Conservation (phyloP, 805 yeast species). For the Starmera pachycereana region DNA sequence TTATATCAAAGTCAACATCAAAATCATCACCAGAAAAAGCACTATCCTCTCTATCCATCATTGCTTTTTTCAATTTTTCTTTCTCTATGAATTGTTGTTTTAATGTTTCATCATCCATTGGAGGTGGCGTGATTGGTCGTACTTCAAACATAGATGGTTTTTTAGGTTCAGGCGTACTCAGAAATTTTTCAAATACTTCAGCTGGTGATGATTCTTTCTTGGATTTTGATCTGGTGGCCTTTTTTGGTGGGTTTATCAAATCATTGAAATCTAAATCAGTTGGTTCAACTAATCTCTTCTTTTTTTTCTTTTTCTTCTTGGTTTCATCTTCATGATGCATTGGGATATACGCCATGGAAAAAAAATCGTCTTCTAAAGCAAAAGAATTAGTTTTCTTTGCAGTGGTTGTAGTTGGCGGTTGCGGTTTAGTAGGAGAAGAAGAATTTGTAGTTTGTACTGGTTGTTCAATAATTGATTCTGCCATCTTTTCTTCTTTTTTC, state of each 20-base stretch:
- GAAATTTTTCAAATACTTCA: not conserved
- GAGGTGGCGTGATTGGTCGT: conserved; percentile 10
- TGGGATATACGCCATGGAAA: conserved; percentile 11
- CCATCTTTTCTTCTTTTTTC: no score
- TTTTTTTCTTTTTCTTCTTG: conserved; percentile 10
- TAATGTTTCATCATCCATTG: conserved; percentile 9
- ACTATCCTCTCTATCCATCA: no score
- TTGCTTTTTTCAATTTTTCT: no score
- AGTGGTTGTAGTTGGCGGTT: no score
- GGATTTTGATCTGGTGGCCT: no score
- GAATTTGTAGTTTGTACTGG: no score
- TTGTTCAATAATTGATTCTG: no score
- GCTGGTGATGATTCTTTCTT: not conserved
- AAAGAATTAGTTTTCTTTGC: no score
- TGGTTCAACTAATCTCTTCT: not conserved
- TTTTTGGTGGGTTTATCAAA: no score
- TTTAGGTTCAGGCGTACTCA: not conserved
- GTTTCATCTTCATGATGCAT: conserved; percentile 5
- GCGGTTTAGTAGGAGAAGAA: no score
- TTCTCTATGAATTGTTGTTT: not conserved
- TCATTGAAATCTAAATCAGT: no score
- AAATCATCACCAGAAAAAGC: not conserved
- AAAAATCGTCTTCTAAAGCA: conserved; percentile 18
- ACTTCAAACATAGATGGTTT: not conserved
- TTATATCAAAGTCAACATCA: conserved; percentile 3